phyloP scores from a whole-genome alignment of 2,329 filamentous ascomycete genomes.

The Cordyceps farinosa region DNA sequence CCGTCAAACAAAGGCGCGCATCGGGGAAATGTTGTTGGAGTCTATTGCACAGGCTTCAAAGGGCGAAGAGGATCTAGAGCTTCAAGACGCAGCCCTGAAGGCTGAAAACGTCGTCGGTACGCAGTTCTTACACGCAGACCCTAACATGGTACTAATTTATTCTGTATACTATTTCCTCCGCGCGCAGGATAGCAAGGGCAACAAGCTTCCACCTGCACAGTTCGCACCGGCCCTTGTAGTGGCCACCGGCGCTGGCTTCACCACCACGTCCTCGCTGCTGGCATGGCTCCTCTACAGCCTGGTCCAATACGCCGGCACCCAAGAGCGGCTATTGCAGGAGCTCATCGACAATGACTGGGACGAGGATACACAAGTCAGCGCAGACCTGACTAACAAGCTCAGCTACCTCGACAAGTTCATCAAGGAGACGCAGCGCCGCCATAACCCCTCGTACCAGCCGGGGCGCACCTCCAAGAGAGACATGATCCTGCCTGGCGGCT shows the following conservation, averaged over 20 bases:
- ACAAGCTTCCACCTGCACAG: constrained; percentile 44
- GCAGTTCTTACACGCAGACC: background rate
- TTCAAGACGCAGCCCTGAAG: constrained; percentile 48
- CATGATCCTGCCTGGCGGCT: constrained; percentile 56
- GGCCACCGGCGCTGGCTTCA: constrained; percentile 56
- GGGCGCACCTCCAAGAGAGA: constrained; percentile 54
- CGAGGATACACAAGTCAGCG: constrained; percentile 41
- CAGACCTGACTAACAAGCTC: constrained; percentile 46
- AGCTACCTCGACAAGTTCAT: constrained; percentile 54
- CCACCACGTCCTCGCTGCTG: constrained; percentile 55
- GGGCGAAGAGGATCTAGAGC: constrained; percentile 38
- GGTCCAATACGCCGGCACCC: constrained; percentile 50
- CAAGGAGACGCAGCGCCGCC: constrained; percentile 58
- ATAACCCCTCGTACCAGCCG: constrained; percentile 60
- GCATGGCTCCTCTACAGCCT: constrained; percentile 56
- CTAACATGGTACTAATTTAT: background rate
- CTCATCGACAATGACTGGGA: constrained; percentile 47
- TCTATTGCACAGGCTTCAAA: constrained; percentile 37
- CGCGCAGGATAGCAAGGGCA: constrained; percentile 51
- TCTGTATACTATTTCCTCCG: constrained; percentile 48
- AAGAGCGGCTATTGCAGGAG: constrained; percentile 56
- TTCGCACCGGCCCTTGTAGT: constrained; percentile 41
- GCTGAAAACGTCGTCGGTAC: constrained; percentile 36
- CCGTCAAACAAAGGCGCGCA: constrained; percentile 29
- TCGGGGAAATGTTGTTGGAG: constrained; percentile 36